A percentile compares a stretch with the other conserved stretches of the same genome.
phyloP scores from a whole-genome alignment of 2,329 filamentous ascomycete genomes.

The Colletotrichum falcatum region DNA sequence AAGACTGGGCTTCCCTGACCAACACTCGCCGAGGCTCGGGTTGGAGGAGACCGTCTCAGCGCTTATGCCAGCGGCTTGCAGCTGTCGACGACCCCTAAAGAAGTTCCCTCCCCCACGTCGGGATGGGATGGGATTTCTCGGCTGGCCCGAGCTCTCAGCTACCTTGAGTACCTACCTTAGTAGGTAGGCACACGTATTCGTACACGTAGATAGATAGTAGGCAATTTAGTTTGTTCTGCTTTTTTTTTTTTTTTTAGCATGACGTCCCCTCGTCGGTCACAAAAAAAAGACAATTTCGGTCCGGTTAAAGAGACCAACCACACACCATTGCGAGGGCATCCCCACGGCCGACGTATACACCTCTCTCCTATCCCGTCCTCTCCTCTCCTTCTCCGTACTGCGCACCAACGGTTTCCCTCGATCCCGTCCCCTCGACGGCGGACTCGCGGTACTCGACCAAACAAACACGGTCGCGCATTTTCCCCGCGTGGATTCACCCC shows the following conservation, averaged over 20 bases:
- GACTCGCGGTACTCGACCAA: conserved; percentile 6
- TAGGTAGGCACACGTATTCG: too few species aligned
- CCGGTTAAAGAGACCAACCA: neutral
- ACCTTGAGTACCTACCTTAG: neutral
- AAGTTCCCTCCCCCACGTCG: too few species aligned
- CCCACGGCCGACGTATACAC: neutral
- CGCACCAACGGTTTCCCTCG: neutral
- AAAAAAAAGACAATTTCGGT: conserved; percentile 9
- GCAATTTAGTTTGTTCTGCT: neutral
- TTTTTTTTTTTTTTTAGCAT: conserved; percentile 15
- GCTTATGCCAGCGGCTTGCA: conserved; percentile 17
- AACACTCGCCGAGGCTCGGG: neutral
- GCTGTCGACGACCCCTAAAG: conserved; percentile 2
- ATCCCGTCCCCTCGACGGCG: neutral
- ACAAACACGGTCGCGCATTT: neutral
- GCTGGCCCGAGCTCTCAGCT: conserved; percentile 14
- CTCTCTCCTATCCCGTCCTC: neutral
- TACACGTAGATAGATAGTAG: conserved; percentile 11
- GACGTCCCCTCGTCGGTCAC: conserved; percentile 25
- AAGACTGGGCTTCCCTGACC: conserved; percentile 23
- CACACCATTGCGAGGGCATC: conserved; percentile 10
- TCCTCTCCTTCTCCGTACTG: neutral
- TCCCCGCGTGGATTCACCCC: conserved; percentile 10
- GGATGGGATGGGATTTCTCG: conserved; percentile 16
- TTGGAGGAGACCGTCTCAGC: neutral